Base-by-base conservation (phyloP, 2,329 filamentous ascomycete species). In the Colletotrichum acutatum region DNA sequence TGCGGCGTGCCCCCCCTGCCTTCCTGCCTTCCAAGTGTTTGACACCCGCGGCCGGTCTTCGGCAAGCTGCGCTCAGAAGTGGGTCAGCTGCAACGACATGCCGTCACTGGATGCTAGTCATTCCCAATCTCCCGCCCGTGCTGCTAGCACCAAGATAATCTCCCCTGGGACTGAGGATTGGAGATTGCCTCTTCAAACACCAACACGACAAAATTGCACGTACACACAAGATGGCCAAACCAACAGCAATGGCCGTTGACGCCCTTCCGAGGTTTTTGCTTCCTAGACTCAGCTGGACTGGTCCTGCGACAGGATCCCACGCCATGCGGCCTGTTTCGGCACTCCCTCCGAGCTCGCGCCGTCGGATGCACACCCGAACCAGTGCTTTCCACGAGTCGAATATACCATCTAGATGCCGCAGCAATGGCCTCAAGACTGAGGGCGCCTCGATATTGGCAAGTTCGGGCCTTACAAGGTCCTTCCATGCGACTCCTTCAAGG, bases 401-500 rank as follows among this genome's bases (percentile, higher is more conserved):
- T 66, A 73, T 46, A 49, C 42, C 62, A 3, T 58, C 75, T 11
- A 73, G 53, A 70, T 76, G 66, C 67, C 52, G 46, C 71, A 24
- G 28, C 58, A 22, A 72, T 46, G 22, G 19, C 30, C 3, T 66
- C 67, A 7, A 24, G n/a, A 11, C 59, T 32, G 68, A 64, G 19
- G 64, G 75, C 53, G 58, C 68, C 5, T 76, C 78, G 7, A 74
- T 80, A 8, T 76, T 80, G 12, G 78, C 76, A 49, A 78, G 80
- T 65, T 80, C 80, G 0, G 66, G 69, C 4, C 73, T 84, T 24
- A 80, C 80, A 57, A 83, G 87, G 72, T 83, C 86, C 0, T 96
- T 98, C 81, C 93, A 95, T 81, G 89, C 91, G 46, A 93, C 94
- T 0, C 81, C 90, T 2, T 78, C 84, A 49, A 88, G 85, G 63